Evolutionary conservation across 2,329 filamentous ascomycete species (phyloP), one percentile per base, ranked within the genome.

Genomic region (Scytalidium sp.): DNA sequence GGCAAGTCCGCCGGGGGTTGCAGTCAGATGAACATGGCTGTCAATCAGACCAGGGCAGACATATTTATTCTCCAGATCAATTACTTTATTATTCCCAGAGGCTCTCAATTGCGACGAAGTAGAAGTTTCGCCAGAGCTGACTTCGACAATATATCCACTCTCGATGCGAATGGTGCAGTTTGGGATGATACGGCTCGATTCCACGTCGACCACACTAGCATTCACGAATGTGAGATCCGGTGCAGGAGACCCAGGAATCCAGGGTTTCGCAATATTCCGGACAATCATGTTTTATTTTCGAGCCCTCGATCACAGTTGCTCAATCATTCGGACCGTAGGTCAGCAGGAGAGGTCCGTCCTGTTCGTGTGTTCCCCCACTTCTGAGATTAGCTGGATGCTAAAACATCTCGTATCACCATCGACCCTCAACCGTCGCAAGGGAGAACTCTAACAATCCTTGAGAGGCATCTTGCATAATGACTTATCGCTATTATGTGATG

Each of bases 21-120:
- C 68, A n/a, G 63, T 64, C 21, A 78, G 57, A 52, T 78, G 75
- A 10, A 78, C 72, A 58, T 78, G 75, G 53, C 69, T 71, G 56
- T 81, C 77, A 27, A 78, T 77, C 3, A 80, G 65, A 3, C 77
- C 76, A 1, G 76, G 76, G 40, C 69, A 69, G 15, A 80, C 57
- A 55, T 71, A 80, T 46, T 68, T 69, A 15, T 73, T 70, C 5
- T 66, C 50, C 1, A 75, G 59, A 52, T 79, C 68, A 19, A 58
- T 43, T 3, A 49, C 25, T 10, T 39, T 52, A 21, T 45, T 45
- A 17, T 45, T 23, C 21, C 11, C 5, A 7, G 17, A 19, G 21
- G 32, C 15, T 21, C 40, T 21, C 13, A 20, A 17, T 13, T 39
- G 20, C 9, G 47, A 32, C 5, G 45, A 43, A 11, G 41, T 36